Percentiles rank a stretch among this genome's conserved stretches.
These are phyloP conservation scores for Cladosporium cucumerinum DNA, from an alignment of 2,329 filamentous ascomycete genomes.

Conservation along the genomic window DNA sequence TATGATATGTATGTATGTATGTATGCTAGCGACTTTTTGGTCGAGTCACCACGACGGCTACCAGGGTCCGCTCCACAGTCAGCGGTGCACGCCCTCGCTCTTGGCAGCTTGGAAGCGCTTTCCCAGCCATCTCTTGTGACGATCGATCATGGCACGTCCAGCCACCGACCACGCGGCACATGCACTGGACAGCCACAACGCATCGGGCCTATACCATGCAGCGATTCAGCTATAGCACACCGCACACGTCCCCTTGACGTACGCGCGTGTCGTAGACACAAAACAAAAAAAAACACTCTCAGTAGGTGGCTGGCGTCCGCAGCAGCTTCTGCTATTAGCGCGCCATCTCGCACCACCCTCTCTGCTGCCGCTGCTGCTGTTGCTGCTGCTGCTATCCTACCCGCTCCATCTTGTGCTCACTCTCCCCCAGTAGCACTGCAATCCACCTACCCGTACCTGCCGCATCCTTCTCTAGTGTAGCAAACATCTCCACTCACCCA, in stretches of 20 bases:
- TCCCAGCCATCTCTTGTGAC: neutral
- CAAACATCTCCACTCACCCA: conserved; percentile 15
- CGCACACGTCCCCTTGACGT: conserved; percentile 12
- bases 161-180: conserved; percentile 7
- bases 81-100: neutral
- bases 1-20: neutral
- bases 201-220: conserved; percentile 10
- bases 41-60: conserved; percentile 1
- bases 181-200: conserved; percentile 4
- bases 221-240: conserved; percentile 4
- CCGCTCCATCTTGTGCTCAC: conserved; percentile 12
- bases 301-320: conserved; percentile 13
- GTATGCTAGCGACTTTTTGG: neutral
- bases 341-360: neutral
- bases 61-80: neutral
- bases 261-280: conserved; percentile 5
- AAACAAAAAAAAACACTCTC: neutral
- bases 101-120: neutral
- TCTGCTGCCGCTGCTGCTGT: conserved; percentile 7
- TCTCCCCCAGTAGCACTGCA: neutral
- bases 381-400: too few relatives aligned
- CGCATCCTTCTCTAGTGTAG: conserved; percentile 11
- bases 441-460: conserved; percentile 10
- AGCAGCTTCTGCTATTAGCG: conserved; percentile 8
- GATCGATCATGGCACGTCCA: neutral